Conservation (phyloP, 2,329 filamentous ascomycete genomes). For the Karstenula rhodostoma region DNA sequence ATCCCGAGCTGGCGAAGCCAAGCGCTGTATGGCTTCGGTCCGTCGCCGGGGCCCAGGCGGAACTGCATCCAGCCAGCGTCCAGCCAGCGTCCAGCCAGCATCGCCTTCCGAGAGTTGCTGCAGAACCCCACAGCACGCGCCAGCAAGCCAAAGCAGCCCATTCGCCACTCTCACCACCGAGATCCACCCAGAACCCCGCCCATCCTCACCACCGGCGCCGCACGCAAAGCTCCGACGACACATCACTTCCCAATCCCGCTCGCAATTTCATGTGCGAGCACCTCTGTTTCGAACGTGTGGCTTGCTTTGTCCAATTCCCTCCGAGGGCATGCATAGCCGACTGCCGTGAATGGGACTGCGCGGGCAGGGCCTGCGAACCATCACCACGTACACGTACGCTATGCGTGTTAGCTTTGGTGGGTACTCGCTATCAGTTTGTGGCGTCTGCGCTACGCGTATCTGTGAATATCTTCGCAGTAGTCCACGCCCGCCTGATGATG, state of each 20-base stretch:
- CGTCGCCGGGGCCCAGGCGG: conserved; percentile 23
- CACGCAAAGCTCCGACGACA: not conserved
- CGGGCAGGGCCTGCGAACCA: not conserved
- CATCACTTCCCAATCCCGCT: not conserved
- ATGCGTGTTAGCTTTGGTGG: not conserved
- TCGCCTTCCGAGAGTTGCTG: conserved; percentile 6
- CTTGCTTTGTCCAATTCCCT: not conserved
- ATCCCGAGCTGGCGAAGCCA: not conserved
- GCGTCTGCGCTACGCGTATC: not conserved
- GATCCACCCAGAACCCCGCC: conserved; percentile 3
- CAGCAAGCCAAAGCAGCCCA: conserved; percentile 12
- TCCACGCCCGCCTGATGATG: not conserved
- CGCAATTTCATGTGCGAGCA: not conserved
- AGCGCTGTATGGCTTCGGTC: conserved; percentile 7
- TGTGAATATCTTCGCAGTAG: conserved; percentile 3
- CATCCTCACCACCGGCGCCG: not conserved
- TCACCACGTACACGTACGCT: not conserved
- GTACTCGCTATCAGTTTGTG: not conserved
- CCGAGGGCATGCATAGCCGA: not conserved
- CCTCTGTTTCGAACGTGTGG: not conserved
- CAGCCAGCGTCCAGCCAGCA: conserved; percentile 24
- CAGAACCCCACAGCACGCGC: conserved; percentile 17
- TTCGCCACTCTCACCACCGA: conserved; percentile 14
- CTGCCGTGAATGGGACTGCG: not conserved
- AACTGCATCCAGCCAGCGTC: conserved; percentile 26